Percentiles rank a stretch among this genome's conserved stretches.
Conservation (phyloP, 1,139 yeast species). For the Keqinozyma sinolaborantium region DNA sequence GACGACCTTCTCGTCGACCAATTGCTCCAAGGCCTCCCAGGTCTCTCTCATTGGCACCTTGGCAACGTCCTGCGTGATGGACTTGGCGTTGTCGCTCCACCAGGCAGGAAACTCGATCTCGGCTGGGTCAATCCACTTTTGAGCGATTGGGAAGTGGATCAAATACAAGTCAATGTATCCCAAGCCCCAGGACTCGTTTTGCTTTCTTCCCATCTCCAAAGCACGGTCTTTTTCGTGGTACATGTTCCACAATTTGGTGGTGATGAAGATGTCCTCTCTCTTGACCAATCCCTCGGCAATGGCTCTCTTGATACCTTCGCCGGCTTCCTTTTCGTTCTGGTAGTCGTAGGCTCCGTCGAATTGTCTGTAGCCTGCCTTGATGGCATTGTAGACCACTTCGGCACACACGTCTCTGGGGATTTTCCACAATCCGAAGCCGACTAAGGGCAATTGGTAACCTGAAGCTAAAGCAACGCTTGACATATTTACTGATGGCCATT, state of each 20-base stretch:
- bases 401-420: constrained; percentile 55
- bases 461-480: constrained; percentile 48
- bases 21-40: constrained; percentile 72
- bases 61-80: constrained; percentile 2
- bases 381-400: constrained; percentile 60
- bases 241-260: constrained; percentile 80
- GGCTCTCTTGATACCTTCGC: constrained; percentile 63
- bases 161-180: constrained; percentile 73
- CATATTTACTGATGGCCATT: constrained; percentile 43
- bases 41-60: constrained; percentile 61
- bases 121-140: constrained; percentile 58
- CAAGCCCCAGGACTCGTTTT: constrained; percentile 46
- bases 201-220: constrained; percentile 54
- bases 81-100: constrained; percentile 4
- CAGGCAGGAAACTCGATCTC: constrained; percentile 64
- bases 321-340: constrained; percentile 74
- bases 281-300: constrained; percentile 63
- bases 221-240: constrained; percentile 64
- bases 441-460: constrained; percentile 58
- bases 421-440: constrained; percentile 72
- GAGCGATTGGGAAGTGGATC: constrained; percentile 80
- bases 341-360: constrained; percentile 79
- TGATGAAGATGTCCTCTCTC: constrained; percentile 70
- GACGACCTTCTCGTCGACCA: constrained; percentile 57
- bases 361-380: constrained; percentile 68